Percentiles rank a stretch among this genome's conserved stretches.
Conservation (phyloP, 441 rosid genomes). For the Aleurites moluccanus region DNA sequence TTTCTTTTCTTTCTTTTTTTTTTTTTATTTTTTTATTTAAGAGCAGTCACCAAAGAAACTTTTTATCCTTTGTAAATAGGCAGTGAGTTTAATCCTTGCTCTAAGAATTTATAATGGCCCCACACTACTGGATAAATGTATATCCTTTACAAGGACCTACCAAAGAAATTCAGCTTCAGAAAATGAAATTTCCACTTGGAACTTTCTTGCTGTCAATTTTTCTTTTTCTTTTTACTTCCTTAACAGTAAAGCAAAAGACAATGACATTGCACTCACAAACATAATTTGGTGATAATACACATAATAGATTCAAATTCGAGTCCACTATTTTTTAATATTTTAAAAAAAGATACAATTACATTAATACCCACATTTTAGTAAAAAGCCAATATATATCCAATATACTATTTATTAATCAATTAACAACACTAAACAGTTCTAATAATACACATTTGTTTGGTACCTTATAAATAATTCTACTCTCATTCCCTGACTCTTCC, state of each 20-base stretch:
- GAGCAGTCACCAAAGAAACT: too few species aligned
- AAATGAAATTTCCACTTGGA: conserved; percentile 28
- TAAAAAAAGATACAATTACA: too few species aligned
- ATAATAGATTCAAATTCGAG: too few species aligned
- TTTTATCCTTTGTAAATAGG: too few species aligned
- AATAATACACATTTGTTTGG: neutral
- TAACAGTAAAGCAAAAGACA: conserved; percentile 25
- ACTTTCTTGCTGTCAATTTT: conserved; percentile 21
- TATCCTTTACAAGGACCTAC: conserved; percentile 31
- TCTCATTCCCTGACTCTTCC: neutral
- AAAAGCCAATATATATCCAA: neutral
- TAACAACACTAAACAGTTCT: neutral
- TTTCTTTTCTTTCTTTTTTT: too few species aligned
- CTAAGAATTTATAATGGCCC: conserved; percentile 13
- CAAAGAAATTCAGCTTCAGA: conserved; percentile 24
- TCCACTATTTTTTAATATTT: too few species aligned
- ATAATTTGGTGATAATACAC: too few species aligned
- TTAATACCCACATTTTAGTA: conserved; percentile 5
- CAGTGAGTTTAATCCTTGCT: conserved; percentile 7
- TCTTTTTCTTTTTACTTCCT: conserved; percentile 12
- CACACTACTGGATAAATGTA: too few species aligned
- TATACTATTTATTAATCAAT: neutral
- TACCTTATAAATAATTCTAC: conserved; percentile 25
- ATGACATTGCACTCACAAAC: neutral
- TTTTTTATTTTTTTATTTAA: too few species aligned